Conservation (phyloP, 2,329 filamentous ascomycete genomes). For the Colletotrichum melonis region DNA sequence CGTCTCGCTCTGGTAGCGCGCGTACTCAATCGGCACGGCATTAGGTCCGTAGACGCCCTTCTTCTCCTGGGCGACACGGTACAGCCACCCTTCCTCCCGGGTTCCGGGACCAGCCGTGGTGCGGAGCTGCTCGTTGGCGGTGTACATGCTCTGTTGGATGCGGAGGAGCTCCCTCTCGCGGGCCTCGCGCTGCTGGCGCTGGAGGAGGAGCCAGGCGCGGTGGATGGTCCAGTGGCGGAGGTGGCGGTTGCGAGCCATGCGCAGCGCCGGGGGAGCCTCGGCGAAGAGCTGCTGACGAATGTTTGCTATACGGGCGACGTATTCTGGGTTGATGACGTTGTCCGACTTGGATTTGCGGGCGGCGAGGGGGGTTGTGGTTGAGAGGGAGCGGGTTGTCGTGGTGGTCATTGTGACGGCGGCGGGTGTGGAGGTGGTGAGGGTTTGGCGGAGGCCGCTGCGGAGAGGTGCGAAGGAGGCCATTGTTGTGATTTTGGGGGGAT, state of each 20-base stretch:
- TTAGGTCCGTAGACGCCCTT: slow-evolving; percentile 80
- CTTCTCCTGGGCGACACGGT: slow-evolving; percentile 91
- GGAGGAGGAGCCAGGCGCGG: slow-evolving; percentile 89
- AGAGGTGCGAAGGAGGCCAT: slow-evolving; percentile 38
- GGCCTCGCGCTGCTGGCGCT: slow-evolving; percentile 72
- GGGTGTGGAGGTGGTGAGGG: slow-evolving; percentile 20
- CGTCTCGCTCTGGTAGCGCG: slow-evolving; percentile 84
- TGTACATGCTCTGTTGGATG: slow-evolving; percentile 83
- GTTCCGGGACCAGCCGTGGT: slow-evolving; percentile 66
- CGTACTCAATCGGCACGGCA: slow-evolving; percentile 92
- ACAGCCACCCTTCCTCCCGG: slow-evolving; percentile 77
- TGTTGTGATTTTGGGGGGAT: background rate
- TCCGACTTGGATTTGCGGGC: slow-evolving; percentile 39
- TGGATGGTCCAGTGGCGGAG: slow-evolving; percentile 99
- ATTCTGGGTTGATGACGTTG: slow-evolving; percentile 46
- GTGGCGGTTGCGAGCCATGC: slow-evolving; percentile 87
- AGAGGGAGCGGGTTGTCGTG: slow-evolving; percentile 40
- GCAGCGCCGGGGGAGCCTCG: slow-evolving; percentile 74
- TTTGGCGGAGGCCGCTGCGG: slow-evolving; percentile 43
- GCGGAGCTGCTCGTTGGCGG: slow-evolving; percentile 87
- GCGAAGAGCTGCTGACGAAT: slow-evolving; percentile 62
- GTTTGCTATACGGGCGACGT: slow-evolving; percentile 56
- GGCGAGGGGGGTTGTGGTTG: slow-evolving; percentile 40
- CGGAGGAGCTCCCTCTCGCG: slow-evolving; percentile 79
- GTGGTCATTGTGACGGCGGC: slow-evolving; percentile 26